Evolutionary conservation across 2,329 filamentous ascomycete genomes (phyloP).

Genomic region (Phialemoniopsis sp.): DNA sequence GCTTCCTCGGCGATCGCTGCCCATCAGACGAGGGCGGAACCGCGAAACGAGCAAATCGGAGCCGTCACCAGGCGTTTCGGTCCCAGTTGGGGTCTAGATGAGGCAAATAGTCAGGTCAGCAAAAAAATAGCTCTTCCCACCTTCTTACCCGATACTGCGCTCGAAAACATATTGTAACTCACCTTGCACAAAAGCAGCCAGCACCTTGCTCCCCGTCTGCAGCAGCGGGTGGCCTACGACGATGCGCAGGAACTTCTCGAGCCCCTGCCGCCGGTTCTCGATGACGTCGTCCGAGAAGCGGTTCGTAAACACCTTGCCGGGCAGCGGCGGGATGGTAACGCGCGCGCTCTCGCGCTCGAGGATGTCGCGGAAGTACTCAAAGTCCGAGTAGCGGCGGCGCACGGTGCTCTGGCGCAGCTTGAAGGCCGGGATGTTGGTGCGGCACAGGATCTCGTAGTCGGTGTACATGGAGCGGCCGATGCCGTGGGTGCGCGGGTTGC

Average conservation of each 20-base stretch:
- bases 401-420: slow-evolving; percentile 88
- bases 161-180: slow-evolving; percentile 19
- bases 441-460: slow-evolving; percentile 96
- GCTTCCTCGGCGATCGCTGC: slow-evolving; percentile 27
- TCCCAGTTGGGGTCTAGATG: slow-evolving; percentile 79
- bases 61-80: slow-evolving; percentile 75
- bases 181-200: slow-evolving; percentile 97
- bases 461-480: slow-evolving; percentile 97
- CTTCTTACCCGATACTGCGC: too few relatives aligned
- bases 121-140: too few relatives aligned
- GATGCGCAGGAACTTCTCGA: slow-evolving; percentile 96
- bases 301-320: slow-evolving; percentile 97
- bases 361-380: slow-evolving; percentile 98
- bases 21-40: slow-evolving; percentile 6
- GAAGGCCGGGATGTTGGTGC: slow-evolving; percentile 98
- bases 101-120: too few relatives aligned
- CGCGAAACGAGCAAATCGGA: slow-evolving; percentile 24
- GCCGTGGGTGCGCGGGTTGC: slow-evolving; percentile 90
- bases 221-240: slow-evolving; percentile 93
- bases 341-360: slow-evolving; percentile 91
- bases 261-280: slow-evolving; percentile 82
- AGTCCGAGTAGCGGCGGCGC: slow-evolving; percentile 92
- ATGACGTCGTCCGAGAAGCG: slow-evolving; percentile 98
- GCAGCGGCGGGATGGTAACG: slow-evolving; percentile 92
- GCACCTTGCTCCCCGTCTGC: slow-evolving; percentile 95